Percentiles rank a stretch among this genome's conserved stretches.
Conservation (phyloP, 2,329 filamentous ascomycete species). For the Aspergillus udagawae region DNA sequence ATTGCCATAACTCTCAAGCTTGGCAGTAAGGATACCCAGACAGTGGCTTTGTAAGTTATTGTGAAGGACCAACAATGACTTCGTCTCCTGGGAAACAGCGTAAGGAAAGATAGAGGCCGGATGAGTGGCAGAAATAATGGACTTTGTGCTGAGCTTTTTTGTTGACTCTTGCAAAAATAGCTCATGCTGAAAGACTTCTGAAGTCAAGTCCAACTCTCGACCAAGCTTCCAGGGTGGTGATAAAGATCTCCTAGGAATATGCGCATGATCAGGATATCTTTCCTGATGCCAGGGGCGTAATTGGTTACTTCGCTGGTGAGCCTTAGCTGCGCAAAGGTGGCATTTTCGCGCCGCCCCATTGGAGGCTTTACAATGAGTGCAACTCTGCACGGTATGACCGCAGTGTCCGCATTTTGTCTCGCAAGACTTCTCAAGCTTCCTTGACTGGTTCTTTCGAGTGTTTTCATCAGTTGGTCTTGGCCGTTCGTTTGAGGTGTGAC, state of each 20-base stretch:
- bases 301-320: neutral
- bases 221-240: neutral
- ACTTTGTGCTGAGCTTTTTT: neutral
- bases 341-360: neutral
- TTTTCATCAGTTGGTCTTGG: neutral
- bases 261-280: neutral
- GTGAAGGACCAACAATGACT: neutral
- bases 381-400: constrained; percentile 1
- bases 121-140: neutral
- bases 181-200: neutral
- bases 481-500: neutral
- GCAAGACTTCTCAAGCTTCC: neutral
- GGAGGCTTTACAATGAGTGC: neutral
- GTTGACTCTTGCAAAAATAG: neutral
- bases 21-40: neutral
- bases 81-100: neutral
- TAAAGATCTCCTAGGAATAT: neutral
- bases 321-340: constrained; percentile 1
- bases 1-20: neutral
- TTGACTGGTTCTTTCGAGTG: neutral
- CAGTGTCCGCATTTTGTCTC: constrained; percentile 1
- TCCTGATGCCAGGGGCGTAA: neutral
- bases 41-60: neutral
- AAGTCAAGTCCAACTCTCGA: neutral
- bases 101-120: neutral